Conservation (phyloP, 345 rosid species). For the Salix arbutifolia region DNA sequence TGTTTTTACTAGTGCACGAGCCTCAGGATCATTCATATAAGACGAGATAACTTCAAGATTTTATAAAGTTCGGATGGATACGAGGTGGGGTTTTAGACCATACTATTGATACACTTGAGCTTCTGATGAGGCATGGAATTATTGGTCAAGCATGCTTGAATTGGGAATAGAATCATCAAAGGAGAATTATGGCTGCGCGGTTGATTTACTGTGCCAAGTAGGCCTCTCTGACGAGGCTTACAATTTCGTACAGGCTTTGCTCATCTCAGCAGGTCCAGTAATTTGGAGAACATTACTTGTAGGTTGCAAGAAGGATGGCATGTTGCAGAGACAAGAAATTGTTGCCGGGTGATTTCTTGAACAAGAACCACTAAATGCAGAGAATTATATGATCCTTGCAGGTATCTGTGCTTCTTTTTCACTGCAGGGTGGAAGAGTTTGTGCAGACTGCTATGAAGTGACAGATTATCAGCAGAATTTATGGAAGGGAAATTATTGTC, state of each 20-base stretch:
- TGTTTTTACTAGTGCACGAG: too few species aligned
- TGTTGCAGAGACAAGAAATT: conserved; percentile 7
- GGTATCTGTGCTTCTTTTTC: conserved; percentile 9
- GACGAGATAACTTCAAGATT: too few species aligned
- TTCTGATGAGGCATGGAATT: not conserved
- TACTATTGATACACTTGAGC: too few species aligned
- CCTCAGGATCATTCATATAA: too few species aligned
- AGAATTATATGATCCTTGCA: conserved; percentile 14
- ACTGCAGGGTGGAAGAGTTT: too few species aligned
- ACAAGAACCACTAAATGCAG: conserved; percentile 16
- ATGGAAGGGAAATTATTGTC: conserved; percentile 11
- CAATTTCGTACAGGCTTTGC: conserved; percentile 2
- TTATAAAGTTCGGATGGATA: too few species aligned
- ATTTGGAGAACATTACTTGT: not conserved
- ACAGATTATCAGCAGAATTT: conserved; percentile 20
- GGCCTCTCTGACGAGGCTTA: conserved; percentile 4
- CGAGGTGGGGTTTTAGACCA: too few species aligned
- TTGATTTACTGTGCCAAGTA: conserved; percentile 15
- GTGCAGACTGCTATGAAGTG: too few species aligned
- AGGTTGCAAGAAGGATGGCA: conserved; percentile 11
- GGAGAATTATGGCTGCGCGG: conserved; percentile 23
- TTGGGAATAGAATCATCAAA: conserved; percentile 18
- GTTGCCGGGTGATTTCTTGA: conserved; percentile 10
- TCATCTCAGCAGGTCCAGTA: conserved; percentile 8
- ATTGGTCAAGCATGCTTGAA: conserved; percentile 20